These are phyloP conservation scores for Hyaloscypha finlandica DNA, from an alignment of 495 filamentous ascomycete genomes.

Conservation along the genomic window DNA sequence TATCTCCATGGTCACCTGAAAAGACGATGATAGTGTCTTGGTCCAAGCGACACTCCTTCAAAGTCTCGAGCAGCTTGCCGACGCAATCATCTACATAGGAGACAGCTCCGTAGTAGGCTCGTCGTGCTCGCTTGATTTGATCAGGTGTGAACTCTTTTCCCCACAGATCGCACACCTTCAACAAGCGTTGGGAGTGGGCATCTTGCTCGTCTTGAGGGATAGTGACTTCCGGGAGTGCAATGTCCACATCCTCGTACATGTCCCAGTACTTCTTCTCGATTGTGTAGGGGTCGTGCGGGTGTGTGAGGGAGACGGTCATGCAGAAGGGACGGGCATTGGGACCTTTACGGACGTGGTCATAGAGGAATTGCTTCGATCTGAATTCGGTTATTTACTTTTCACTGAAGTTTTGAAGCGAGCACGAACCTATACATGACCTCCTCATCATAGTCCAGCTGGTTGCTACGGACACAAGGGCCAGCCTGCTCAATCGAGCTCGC, in stretches of 20 bases:
- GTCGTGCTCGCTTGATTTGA: conserved; percentile 73
- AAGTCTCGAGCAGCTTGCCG: conserved; percentile 70
- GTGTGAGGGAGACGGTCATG: conserved; percentile 85
- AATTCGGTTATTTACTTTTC: conserved; percentile 12
- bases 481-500: conserved; percentile 86
- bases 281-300: conserved; percentile 90
- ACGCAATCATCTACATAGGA: conserved; percentile 88
- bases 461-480: conserved; percentile 77
- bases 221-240: conserved; percentile 70
- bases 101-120: conserved; percentile 87
- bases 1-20: conserved; percentile 87
- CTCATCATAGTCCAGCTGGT: conserved; percentile 94
- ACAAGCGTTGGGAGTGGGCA: conserved; percentile 74
- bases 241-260: conserved; percentile 82
- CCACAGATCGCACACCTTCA: conserved; percentile 80
- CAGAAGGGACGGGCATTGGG: conserved; percentile 73
- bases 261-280: conserved; percentile 91
- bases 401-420: not conserved
- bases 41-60: conserved; percentile 73
- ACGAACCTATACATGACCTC: conserved; percentile 77
- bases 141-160: conserved; percentile 76
- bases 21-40: conserved; percentile 86
- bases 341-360: conserved; percentile 74
- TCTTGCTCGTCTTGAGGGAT: conserved; percentile 80
- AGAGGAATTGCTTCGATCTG: conserved; percentile 74